Percentiles rank a stretch among this genome's conserved stretches.
Evolutionary conservation across 768 basidiomycete species (phyloP).

Genomic region (Panellus pusillus): DNA sequence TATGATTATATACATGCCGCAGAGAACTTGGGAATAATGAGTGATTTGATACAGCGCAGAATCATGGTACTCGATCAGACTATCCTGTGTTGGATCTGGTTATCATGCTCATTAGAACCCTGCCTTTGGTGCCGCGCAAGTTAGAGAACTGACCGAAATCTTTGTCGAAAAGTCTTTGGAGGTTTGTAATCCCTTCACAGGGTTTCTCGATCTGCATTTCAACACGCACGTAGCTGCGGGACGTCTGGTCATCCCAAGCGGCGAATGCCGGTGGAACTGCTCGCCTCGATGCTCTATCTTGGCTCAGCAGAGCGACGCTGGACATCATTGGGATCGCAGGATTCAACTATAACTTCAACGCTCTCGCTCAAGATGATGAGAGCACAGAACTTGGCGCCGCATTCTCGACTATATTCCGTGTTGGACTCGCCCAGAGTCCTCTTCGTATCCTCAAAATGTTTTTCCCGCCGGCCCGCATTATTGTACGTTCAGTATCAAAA

Average conservation of each 20-base stretch:
- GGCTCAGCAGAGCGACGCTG: slow-evolving; percentile 16
- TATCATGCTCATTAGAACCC: slow-evolving; percentile 15
- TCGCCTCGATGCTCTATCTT: slow-evolving; percentile 9
- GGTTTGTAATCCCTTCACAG: slow-evolving; percentile 1
- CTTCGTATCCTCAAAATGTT: slow-evolving; percentile 26
- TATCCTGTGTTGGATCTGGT: background rate
- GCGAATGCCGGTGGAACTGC: background rate
- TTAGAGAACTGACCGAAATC: slow-evolving; percentile 22
- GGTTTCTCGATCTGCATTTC: background rate
- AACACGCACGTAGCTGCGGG: slow-evolving; percentile 24
- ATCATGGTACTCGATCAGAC: slow-evolving; percentile 9
- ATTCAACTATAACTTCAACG: slow-evolving; percentile 23
- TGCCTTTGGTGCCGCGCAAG: slow-evolving; percentile 25
- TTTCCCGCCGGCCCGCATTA: slow-evolving; percentile 31
- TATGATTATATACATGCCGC: background rate
- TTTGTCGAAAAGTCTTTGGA: slow-evolving; percentile 24
- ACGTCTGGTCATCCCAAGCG: slow-evolving; percentile 25
- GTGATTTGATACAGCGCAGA: slow-evolving; percentile 11
- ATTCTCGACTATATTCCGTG: slow-evolving; percentile 44
- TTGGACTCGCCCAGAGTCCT: slow-evolving; percentile 33
- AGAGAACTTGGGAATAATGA: background rate
- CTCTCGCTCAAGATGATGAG: slow-evolving; percentile 21
- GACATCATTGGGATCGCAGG: slow-evolving; percentile 18
- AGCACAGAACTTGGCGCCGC: slow-evolving; percentile 41
- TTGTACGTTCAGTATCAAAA: slow-evolving; percentile 27